A percentile compares a stretch with the other conserved stretches of the same genome.
Evolutionary conservation across 768 basidiomycete species (phyloP).

Genomic region (Trametes coccinea): DNA sequence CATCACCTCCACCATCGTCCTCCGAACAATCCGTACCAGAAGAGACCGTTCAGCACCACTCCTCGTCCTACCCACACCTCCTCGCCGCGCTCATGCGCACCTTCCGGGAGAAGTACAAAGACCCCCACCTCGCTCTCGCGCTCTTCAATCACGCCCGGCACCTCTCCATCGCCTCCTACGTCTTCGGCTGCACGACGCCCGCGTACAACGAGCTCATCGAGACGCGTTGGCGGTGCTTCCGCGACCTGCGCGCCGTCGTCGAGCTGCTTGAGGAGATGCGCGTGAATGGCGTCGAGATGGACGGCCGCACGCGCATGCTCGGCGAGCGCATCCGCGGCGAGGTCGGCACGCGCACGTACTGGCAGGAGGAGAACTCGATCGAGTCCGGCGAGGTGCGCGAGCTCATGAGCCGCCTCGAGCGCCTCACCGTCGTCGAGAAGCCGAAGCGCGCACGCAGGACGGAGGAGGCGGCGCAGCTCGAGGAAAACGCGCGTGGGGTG

Average conservation of each 20-base stretch:
- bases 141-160: conserved; percentile 81
- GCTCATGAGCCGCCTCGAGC: conserved; percentile 54
- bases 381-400: conserved; percentile 53
- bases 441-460: background rate
- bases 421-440: conserved; percentile 28
- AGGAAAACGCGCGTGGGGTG: background rate
- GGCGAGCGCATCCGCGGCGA: conserved; percentile 66
- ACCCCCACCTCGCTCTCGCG: conserved; percentile 81
- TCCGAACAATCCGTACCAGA: background rate
- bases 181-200: conserved; percentile 84
- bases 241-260: conserved; percentile 76
- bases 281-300: conserved; percentile 70
- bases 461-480: background rate
- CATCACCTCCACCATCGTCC: background rate
- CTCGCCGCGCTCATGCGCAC: conserved; percentile 75
- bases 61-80: conserved; percentile 70
- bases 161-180: conserved; percentile 77
- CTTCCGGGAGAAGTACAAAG: conserved; percentile 74
- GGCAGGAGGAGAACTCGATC: conserved; percentile 49
- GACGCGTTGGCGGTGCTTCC: conserved; percentile 83
- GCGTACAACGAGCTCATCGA: conserved; percentile 88
- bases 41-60: conserved; percentile 44
- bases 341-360: conserved; percentile 54
- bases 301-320: conserved; percentile 59
- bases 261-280: conserved; percentile 80